These are phyloP conservation scores for Neocucurbitaria cava DNA, from an alignment of 2,329 filamentous ascomycete genomes.

Conservation along the genomic window DNA sequence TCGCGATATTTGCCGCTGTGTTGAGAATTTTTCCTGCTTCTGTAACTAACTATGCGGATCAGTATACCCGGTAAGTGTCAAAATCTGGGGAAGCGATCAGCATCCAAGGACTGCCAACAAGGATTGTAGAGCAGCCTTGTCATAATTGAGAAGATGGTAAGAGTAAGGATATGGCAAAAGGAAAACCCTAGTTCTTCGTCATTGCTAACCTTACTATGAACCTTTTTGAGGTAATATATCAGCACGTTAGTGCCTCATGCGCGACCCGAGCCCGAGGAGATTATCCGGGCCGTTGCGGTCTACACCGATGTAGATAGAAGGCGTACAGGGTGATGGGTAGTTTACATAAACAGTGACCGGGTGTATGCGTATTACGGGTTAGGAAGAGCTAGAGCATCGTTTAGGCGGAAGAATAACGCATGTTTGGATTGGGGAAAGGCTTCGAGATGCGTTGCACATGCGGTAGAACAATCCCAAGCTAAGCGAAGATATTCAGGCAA, in stretches of 20 bases:
- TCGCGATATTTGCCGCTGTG: slow-evolving; percentile 1
- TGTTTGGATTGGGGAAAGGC: neutral
- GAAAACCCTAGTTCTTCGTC: slow-evolving; percentile 3
- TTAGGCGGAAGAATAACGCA: neutral
- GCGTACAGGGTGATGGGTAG: neutral
- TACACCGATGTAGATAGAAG: neutral
- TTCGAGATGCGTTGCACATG: neutral
- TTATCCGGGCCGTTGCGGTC: slow-evolving; percentile 12
- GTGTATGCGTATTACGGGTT: neutral
- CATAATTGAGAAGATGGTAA: neutral
- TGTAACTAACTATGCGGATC: slow-evolving; percentile 2
- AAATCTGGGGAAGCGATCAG: slow-evolving; percentile 8
- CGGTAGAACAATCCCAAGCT: neutral
- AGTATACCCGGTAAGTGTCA: neutral
- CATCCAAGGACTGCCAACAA: neutral
- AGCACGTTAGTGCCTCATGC: neutral
- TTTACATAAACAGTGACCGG: neutral
- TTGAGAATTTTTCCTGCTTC: neutral
- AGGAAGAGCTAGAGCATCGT: neutral
- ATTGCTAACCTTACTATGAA: neutral
- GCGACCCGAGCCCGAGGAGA: neutral
- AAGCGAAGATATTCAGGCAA: slow-evolving; percentile 1
- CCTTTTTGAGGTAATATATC: neutral
- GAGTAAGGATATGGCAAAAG: slow-evolving; percentile 5
- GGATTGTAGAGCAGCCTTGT: neutral